Base-by-base conservation (phyloP, 129 eudicot genomes). In the Tagetes erecta region DNA sequence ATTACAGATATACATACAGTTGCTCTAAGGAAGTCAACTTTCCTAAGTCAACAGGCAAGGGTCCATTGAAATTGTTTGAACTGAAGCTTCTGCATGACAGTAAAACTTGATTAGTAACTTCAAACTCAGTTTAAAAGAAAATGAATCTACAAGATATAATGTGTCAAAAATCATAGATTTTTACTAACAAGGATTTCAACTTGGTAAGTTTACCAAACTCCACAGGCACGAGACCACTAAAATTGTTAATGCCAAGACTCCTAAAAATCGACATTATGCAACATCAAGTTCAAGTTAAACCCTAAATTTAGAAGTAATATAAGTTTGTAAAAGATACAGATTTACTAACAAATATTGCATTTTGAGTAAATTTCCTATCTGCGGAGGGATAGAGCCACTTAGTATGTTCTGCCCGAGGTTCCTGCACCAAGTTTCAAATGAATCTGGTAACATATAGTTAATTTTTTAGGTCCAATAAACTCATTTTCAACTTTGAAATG, bases 221-320 rank as follows among this genome's bases (percentile, higher is more conserved):
- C 58, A 58, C 50, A 34, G 95, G 95, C 83, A 88, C 85, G 7
- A 71, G 65, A 8, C 95, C 91, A 42, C 76, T 88, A 70, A 88
- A 67, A 71, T 88, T 88, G 76, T 88, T 88, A 50, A 86, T 88
- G 65, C 95, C 95, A 76, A 88, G 72, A 71, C 91, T 82, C 91
- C 95, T 88, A 84, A n/a, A 70, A 20, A 77, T 40, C 41, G 53
- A 67, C 58, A 49, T 35, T 62, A 3, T 55, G 20, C 14, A 35
- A 64, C 6, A 50, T 63, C 49, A 45, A 67, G 14, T 67, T 63
- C 49, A 45, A 67, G 14, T 67, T 40, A 76, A 30, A 49, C 39
- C 12, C 3, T 53, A 47, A 39, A 41, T 62, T 64, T 42, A 37
- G 37, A 53, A 67, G 38, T 27, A 12, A 5, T 50, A 66, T 35